phyloP scores from a whole-genome alignment of 202 grass and related monocot species.

The Setaria italica region DNA sequence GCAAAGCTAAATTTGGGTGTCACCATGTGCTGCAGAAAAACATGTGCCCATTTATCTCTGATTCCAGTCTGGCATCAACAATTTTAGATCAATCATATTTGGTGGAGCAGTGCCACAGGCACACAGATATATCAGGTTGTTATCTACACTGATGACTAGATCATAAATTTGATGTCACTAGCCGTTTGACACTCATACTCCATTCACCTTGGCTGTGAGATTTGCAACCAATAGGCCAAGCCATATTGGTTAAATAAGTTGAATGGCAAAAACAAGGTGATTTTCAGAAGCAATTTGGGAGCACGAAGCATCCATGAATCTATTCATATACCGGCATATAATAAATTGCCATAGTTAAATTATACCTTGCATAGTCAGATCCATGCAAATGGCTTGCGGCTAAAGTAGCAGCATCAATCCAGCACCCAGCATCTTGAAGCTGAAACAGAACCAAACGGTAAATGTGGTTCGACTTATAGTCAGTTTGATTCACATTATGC shows the following conservation, averaged over 20 bases:
- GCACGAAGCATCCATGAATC: neutral
- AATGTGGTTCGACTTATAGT: neutral
- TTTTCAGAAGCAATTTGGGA: conserved; percentile 31
- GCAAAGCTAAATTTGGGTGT: neutral
- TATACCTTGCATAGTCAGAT: conserved; percentile 96
- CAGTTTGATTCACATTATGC: conserved; percentile 18
- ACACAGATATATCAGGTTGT: conserved; percentile 8
- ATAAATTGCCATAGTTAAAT: conserved; percentile 20
- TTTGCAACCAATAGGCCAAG: conserved; percentile 15
- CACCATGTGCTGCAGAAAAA: conserved; percentile 27
- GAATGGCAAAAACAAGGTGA: conserved; percentile 9
- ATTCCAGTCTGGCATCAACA: neutral
- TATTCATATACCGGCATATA: conserved; percentile 13
- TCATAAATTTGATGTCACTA: conserved; percentile 26
- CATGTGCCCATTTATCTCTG: conserved; percentile 16
- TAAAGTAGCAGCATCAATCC: conserved; percentile 96
- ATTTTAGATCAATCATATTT: conserved; percentile 13
- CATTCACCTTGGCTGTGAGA: conserved; percentile 20
- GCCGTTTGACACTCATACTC: neutral
- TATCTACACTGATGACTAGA: conserved; percentile 28
- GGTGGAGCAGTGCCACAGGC: neutral
- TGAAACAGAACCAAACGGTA: conserved; percentile 51
- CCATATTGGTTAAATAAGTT: conserved; percentile 27
- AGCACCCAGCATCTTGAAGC: conserved; percentile 99
- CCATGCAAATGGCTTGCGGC: conserved; percentile 96